These are phyloP conservation scores for Circinella umbellata DNA, from an alignment of 371 early-diverging fungal genomes.

Conservation along the genomic window DNA sequence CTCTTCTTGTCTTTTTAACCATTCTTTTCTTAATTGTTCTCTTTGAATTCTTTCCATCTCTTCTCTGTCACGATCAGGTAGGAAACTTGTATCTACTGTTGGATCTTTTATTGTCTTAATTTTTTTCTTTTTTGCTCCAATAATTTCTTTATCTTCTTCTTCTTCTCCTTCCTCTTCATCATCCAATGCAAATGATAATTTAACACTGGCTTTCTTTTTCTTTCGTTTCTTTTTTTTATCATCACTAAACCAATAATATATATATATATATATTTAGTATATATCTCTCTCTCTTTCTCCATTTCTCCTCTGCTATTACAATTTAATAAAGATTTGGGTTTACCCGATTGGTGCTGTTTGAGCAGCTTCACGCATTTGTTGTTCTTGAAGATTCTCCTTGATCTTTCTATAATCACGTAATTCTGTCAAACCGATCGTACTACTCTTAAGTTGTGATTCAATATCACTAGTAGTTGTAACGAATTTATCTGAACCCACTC, in stretches of 20 bases:
- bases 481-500: conserved; percentile 82
- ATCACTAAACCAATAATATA: conserved; percentile 31
- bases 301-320: too few species aligned
- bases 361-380: conserved; percentile 79
- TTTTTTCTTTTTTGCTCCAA: conserved; percentile 51
- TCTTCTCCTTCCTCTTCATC: conserved; percentile 44
- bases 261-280: neutral
- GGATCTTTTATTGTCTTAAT: conserved; percentile 84
- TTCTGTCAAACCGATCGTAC: conserved; percentile 89
- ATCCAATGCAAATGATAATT: conserved; percentile 76
- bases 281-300: too few species aligned
- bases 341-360: conserved; percentile 61
- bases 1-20: conserved; percentile 78
- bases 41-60: conserved; percentile 74
- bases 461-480: conserved; percentile 77
- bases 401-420: conserved; percentile 91
- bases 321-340: too few species aligned
- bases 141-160: conserved; percentile 19
- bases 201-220: conserved; percentile 58
- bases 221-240: conserved; percentile 69
- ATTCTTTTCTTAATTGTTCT: conserved; percentile 58
- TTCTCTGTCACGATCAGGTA: conserved; percentile 93
- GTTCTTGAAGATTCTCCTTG: conserved; percentile 78
- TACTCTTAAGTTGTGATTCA: conserved; percentile 84
- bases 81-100: conserved; percentile 88